Evolutionary conservation across 176 grass and related monocot genomes (phyloP).

Genomic region (Eleusine indica): DNA sequence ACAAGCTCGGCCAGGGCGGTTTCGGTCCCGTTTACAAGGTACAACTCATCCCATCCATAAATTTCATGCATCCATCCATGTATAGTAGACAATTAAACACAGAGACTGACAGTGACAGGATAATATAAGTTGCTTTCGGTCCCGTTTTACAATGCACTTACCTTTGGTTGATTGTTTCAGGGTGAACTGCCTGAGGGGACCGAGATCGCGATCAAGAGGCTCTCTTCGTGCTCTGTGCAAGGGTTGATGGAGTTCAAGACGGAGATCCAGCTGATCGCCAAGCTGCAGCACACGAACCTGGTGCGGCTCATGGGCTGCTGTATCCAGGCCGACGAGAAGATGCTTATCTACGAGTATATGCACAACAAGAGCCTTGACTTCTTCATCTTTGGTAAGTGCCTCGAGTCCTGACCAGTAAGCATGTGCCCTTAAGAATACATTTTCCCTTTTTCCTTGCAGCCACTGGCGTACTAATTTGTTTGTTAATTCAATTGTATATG

Average conservation of each 20-base stretch:
- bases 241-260: constrained; percentile 66
- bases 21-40: constrained; percentile 68
- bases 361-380: constrained; percentile 69
- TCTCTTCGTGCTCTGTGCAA: constrained; percentile 50
- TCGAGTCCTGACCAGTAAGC: not conserved
- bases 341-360: constrained; percentile 81
- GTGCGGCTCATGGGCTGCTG: constrained; percentile 68
- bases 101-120: not conserved
- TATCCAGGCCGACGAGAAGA: constrained; percentile 64
- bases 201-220: constrained; percentile 60
- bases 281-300: constrained; percentile 73
- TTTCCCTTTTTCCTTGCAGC: no score
- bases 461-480: not conserved
- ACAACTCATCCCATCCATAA: not conserved
- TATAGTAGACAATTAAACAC: not conserved
- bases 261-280: constrained; percentile 67
- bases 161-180: constrained; percentile 23
- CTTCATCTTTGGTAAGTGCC: constrained; percentile 61
- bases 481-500: not conserved
- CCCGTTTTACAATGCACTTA: no score
- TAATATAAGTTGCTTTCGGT: no score
- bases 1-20: constrained; percentile 67
- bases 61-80: not conserved
- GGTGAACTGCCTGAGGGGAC: constrained; percentile 43
- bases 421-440: no score